These are phyloP conservation scores for Lasiosphaeria miniovina DNA, from an alignment of 495 filamentous ascomycete genomes.

Conservation along the genomic window DNA sequence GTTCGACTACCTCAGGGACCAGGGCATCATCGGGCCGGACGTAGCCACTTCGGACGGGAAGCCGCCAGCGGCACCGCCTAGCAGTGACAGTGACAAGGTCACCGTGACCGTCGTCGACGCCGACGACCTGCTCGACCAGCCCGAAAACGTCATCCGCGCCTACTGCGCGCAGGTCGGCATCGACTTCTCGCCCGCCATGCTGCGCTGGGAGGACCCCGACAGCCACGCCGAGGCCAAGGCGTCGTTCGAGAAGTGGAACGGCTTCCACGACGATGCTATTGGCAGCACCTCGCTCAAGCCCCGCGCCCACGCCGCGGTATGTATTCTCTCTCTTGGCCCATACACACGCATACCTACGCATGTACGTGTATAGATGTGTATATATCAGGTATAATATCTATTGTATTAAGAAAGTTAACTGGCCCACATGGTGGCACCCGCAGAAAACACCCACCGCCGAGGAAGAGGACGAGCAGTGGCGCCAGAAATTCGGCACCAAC, in stretches of 20 bases:
- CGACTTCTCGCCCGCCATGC: constrained; percentile 67
- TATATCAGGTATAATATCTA: not conserved
- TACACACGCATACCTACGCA: no score
- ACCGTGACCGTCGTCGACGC: constrained; percentile 88
- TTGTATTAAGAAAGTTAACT: constrained; percentile 3
- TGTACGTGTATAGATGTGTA: not conserved
- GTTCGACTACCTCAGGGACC: constrained; percentile 73
- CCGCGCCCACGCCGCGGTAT: constrained; percentile 60
- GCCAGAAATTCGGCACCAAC: constrained; percentile 74
- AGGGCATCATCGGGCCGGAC: constrained; percentile 60
- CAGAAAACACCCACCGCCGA: constrained; percentile 48
- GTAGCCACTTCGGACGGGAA: not conserved
- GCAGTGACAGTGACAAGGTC: constrained; percentile 22
- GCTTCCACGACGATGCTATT: constrained; percentile 94
- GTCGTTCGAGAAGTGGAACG: constrained; percentile 92
- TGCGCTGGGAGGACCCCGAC: constrained; percentile 74
- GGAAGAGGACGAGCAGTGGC: constrained; percentile 75
- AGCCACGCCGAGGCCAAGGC: constrained; percentile 60
- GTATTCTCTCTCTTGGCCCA: constrained; percentile 31
- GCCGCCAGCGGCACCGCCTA: constrained; percentile 39
- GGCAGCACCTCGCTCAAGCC: constrained; percentile 69
- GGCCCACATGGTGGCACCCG: not conserved
- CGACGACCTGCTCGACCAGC: constrained; percentile 86
- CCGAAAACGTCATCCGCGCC: constrained; percentile 64
- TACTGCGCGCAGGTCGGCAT: constrained; percentile 79